Conservation (phyloP, 2,329 filamentous ascomycete genomes). For the Apiospora aurea region DNA sequence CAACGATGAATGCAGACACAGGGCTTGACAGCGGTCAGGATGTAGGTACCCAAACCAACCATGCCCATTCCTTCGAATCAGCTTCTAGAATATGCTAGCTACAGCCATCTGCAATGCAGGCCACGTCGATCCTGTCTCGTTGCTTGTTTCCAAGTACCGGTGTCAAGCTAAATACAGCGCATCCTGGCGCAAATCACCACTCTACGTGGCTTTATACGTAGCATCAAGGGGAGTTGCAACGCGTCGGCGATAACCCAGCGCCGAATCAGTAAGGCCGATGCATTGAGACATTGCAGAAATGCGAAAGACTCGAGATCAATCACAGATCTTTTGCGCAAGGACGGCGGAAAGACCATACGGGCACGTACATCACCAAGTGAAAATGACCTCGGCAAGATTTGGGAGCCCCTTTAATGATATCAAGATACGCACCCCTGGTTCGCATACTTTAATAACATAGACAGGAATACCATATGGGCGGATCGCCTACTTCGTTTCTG, state of each 20-base stretch:
- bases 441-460: neutral
- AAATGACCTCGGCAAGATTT: neutral
- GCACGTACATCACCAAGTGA: neutral
- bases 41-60: neutral
- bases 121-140: neutral
- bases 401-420: neutral
- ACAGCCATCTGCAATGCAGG: neutral
- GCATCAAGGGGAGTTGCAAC: neutral
- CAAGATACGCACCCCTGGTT: neutral
- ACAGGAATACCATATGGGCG: neutral
- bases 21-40: conserved; percentile 5
- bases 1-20: neutral
- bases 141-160: neutral
- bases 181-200: neutral
- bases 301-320: neutral
- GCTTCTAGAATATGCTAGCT: conserved; percentile 1
- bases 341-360: neutral
- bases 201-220: neutral
- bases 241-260: neutral
- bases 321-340: neutral
- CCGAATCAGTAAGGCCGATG: neutral
- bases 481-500: neutral
- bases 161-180: neutral
- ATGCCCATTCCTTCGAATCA: neutral
- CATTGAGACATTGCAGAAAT: conserved; percentile 3